Base-by-base conservation (phyloP, 2,329 filamentous ascomycete species). In the Microsporum ferrugineum region DNA sequence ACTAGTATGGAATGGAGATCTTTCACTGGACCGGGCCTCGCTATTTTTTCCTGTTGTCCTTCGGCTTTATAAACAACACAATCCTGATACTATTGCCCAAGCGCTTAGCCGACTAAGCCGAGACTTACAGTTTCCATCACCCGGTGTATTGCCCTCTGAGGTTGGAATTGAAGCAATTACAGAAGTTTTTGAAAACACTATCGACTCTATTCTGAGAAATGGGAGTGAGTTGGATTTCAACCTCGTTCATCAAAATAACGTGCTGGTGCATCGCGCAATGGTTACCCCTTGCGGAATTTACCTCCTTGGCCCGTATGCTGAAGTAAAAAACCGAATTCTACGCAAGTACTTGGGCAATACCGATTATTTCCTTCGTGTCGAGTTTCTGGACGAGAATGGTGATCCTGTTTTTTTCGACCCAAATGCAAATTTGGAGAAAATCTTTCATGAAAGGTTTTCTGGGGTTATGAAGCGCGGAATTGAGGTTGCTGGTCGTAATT, bases 341-440 rank as follows among this genome's bases (percentile, higher is more conserved):
- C 82, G 88, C n/a, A 82, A 83, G 64, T 89, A 85, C 64, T 71
- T 78, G 0, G 67, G 80, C 0, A 77, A 84, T 60, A 79, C 79
- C 1, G 82, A 88, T 53, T 78, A 80, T 65, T 91, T 91, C 65
- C 68, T 89, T 0, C 81, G 89, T 0, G 87, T 91, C 0, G 80
- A 84, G 5, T 91, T 94, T 66, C 79, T 79, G 34, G 89, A 94
- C 55, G 89, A 95, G 69, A 82, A 88, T 67, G 86, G 86, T 0
- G 78, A 84, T 29, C 80, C 82, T 17, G 69, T 94, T 0, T 77
- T 75, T 17, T 85, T 83, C 69, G 85, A 84, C 61, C 70, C 79
- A 7, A 66, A 71, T 2, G 68, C 77, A 0, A 80, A 79, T 1
- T 73, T 81, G 3, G 76, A 82, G 0, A 49, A 65, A 0, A 77